Conservation (phyloP, 345 rosid genomes). For the Cardamine occulta region DNA sequence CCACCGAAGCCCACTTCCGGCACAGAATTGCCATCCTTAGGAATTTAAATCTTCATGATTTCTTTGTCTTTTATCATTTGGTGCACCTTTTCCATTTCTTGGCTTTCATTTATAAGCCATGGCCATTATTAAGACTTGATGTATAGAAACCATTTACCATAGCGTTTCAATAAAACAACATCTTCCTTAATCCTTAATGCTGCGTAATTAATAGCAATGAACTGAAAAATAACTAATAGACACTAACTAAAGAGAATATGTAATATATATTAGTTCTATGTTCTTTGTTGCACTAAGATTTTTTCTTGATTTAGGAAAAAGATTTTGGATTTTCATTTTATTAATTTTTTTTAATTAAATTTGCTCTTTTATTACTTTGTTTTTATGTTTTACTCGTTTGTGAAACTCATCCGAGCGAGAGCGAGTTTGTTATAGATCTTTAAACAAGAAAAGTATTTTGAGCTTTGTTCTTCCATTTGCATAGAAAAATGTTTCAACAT, state of each 20-base stretch:
- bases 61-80: slow-evolving; percentile 33
- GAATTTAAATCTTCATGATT: slow-evolving; percentile 49
- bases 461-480: neutral
- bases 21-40: slow-evolving; percentile 23
- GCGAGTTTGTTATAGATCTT: neutral
- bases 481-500: neutral
- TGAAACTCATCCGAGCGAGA: neutral
- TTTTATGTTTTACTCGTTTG: neutral
- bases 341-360: too few species aligned
- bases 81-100: slow-evolving; percentile 46
- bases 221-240: neutral
- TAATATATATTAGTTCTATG: too few species aligned
- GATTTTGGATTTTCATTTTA: neutral
- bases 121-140: neutral
- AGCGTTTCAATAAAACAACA: neutral
- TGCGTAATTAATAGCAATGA: neutral
- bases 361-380: neutral
- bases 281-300: neutral
- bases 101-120: neutral
- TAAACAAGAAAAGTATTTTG: neutral
- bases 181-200: neutral
- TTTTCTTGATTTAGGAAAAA: neutral
- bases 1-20: slow-evolving; percentile 5
- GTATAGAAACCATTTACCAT: neutral
- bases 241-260: neutral